phyloP scores from a whole-genome alignment of 106 monocot species.

The Allium cepa region DNA sequence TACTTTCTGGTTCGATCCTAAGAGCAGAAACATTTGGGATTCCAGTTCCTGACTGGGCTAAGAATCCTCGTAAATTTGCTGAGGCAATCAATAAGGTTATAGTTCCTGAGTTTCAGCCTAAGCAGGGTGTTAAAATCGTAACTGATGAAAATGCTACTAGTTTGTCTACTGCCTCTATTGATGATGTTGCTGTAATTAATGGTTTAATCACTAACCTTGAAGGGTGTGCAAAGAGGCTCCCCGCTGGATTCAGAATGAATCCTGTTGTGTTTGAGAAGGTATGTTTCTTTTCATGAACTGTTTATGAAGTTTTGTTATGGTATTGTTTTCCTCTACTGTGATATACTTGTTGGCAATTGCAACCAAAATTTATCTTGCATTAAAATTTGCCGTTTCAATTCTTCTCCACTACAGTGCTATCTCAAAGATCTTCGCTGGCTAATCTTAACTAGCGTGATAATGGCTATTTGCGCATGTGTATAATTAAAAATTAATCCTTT shows the following conservation, averaged over 20 bases:
- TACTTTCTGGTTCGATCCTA: constrained; percentile 68
- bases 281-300: constrained; percentile 6
- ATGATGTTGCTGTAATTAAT: constrained; percentile 69
- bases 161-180: constrained; percentile 53
- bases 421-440: too few species aligned
- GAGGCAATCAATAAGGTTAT: constrained; percentile 46
- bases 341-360: too few species aligned
- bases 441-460: too few species aligned
- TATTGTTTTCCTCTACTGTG: too few species aligned
- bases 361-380: too few species aligned
- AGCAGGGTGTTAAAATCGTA: constrained; percentile 65
- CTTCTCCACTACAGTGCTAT: too few species aligned
- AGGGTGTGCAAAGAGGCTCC: constrained; percentile 46
- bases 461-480: too few species aligned
- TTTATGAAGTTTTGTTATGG: too few species aligned
- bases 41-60: constrained; percentile 69
- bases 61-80: constrained; percentile 35
- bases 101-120: constrained; percentile 74
- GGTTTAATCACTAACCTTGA: constrained; percentile 55
- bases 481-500: too few species aligned
- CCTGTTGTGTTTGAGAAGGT: constrained; percentile 93
- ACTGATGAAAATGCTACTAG: constrained; percentile 82
- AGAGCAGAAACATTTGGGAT: constrained; percentile 84
- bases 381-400: too few species aligned
- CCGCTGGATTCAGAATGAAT: constrained; percentile 62